Conservation (phyloP, 129 eudicot species). For the Ambrosia artemisiifolia region DNA sequence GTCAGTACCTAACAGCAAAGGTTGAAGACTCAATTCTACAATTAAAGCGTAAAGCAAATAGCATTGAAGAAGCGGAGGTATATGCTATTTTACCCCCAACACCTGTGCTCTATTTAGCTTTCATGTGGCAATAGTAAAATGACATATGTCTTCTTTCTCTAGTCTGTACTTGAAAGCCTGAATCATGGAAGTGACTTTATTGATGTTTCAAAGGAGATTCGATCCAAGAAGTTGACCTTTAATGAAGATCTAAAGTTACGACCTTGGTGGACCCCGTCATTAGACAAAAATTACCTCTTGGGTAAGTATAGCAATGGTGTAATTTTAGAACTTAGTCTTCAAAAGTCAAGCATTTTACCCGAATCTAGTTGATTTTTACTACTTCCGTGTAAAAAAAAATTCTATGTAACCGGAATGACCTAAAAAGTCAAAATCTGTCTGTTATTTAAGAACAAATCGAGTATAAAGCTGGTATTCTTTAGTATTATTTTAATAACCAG, state of each 20-base stretch:
- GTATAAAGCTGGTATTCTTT: too few relatives aligned
- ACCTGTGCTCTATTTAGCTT: not conserved
- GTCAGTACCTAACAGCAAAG: conserved; percentile 22
- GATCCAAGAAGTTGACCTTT: conserved; percentile 65
- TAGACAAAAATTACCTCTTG: conserved; percentile 67
- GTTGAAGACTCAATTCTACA: conserved; percentile 50
- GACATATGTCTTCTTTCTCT: not conserved
- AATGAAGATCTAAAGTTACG: conserved; percentile 81
- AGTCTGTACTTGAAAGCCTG: conserved; percentile 67
- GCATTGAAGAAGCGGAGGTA: conserved; percentile 80
- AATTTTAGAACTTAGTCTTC: not conserved
- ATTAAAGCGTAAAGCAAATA: conserved; percentile 63
- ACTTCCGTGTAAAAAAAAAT: too few relatives aligned
- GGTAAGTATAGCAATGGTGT: conserved; percentile 32
- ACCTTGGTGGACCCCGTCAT: conserved; percentile 98
- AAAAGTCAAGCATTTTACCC: too few relatives aligned
- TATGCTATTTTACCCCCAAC: not conserved
- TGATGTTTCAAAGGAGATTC: conserved; percentile 74
- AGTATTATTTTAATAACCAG: too few relatives aligned
- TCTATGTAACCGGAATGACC: too few relatives aligned
- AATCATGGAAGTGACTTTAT: conserved; percentile 58
- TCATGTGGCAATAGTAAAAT: conserved; percentile 11
- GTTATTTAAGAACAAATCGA: too few relatives aligned
- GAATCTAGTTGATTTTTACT: not conserved
- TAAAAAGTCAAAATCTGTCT: too few relatives aligned